Evolutionary conservation across 2,329 filamentous ascomycete species (phyloP), one percentile per base, ranked within the genome.

Genomic region (Ceratocystis huliohia): DNA sequence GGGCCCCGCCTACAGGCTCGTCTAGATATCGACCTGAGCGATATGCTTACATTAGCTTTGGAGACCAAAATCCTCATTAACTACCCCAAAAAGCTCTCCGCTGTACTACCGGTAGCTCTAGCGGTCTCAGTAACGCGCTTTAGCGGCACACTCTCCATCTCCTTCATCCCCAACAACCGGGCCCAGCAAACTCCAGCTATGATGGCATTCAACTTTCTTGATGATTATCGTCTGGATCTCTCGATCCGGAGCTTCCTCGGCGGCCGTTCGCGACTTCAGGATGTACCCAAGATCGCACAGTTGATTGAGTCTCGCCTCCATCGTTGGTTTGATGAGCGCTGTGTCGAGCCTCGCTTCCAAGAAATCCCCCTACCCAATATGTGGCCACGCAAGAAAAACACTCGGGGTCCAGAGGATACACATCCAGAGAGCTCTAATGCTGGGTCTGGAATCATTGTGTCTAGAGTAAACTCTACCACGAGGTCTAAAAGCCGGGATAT

Each of bases 21-120:
- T 68, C 96, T 99, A 89, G 94, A 99, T 75, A 92, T 99, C 45
- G 94, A 99, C 74, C 78, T 99, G 67, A 94, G 89, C 75, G 94
- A 99, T 76, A 92, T 96, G 76, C 90, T 99, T 68, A 99, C 94
- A 0, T 80, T 99, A 65, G 94, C 91, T 0, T 82, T 99, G 30
- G 94, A 99, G 78, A 99, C 94, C 2, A 96, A 94, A 71, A 79
- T 99, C 69, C 81, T 96, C 61, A 82, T 99, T 66, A 99, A 99
- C 76, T 99, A 96, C 74, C 94, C 94, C 0, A 95, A 92, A 73
- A 89, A 89, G 6, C 80, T 91, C 65, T 89, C 91, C 5, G 94
- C 94, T 0, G 88, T 96, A 6, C 80, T 99, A 0, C 94, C 94
- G 2, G 92, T 99, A 20, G 94, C 93, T 0, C 79, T 99, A 44